These are phyloP conservation scores for Elsinoe fawcettii DNA, from an alignment of 2,329 filamentous ascomycete species.

Conservation along the genomic window DNA sequence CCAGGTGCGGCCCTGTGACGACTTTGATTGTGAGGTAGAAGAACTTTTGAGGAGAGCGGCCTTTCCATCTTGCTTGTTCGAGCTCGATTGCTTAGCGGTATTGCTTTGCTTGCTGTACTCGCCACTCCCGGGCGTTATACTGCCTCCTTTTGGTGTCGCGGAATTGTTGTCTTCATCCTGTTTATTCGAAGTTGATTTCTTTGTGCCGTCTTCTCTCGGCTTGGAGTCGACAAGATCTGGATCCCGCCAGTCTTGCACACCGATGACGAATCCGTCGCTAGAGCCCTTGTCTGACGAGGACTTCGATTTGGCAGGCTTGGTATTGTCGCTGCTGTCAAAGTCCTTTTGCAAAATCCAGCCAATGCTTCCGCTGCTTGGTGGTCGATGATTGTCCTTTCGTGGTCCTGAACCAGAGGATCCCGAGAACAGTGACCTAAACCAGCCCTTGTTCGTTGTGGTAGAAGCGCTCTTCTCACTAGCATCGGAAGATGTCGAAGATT, in stretches of 20 bases:
- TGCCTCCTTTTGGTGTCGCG: constrained; percentile 50
- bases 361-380: constrained; percentile 64
- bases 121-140: constrained; percentile 63
- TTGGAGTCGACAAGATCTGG: constrained; percentile 53
- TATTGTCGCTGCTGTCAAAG: constrained; percentile 49
- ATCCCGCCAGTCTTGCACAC: constrained; percentile 81
- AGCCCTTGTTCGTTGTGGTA: constrained; percentile 25
- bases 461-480: neutral
- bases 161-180: constrained; percentile 26
- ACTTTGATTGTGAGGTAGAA: neutral
- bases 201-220: constrained; percentile 17
- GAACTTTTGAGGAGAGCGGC: neutral
- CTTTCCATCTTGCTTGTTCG: constrained; percentile 15
- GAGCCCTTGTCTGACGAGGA: constrained; percentile 28
- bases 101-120: constrained; percentile 51
- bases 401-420: constrained; percentile 17
- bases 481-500: constrained; percentile 21
- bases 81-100: constrained; percentile 18
- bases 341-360: constrained; percentile 66
- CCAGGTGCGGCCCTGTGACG: neutral
- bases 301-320: constrained; percentile 18
- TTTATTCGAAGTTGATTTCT: constrained; percentile 21
- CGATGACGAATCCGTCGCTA: constrained; percentile 65
- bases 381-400: constrained; percentile 47
- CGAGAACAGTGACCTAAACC: constrained; percentile 40